Conservation (phyloP, 768 basidiomycete genomes). For the Auricularia heimuer region DNA sequence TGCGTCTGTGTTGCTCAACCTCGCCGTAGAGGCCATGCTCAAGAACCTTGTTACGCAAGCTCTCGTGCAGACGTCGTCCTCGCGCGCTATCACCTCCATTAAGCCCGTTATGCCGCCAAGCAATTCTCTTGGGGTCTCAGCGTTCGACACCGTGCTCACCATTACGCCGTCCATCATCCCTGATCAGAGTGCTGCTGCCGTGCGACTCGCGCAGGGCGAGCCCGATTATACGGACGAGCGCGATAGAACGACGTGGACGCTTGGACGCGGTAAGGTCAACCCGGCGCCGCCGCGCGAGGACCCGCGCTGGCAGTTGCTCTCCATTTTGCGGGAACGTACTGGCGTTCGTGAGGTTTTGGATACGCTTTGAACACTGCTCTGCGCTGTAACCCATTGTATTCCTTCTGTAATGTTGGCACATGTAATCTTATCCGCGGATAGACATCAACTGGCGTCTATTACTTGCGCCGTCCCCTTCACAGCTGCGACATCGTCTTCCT, state of each 20-base stretch:
- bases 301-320: slow-evolving; percentile 69
- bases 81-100: slow-evolving; percentile 69
- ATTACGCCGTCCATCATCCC: slow-evolving; percentile 70
- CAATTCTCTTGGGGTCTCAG: slow-evolving; percentile 49
- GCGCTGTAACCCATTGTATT: background rate
- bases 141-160: slow-evolving; percentile 72
- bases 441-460: background rate
- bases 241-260: background rate
- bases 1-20: slow-evolving; percentile 60
- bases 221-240: slow-evolving; percentile 4
- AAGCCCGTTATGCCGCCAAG: slow-evolving; percentile 34
- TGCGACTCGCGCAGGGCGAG: slow-evolving; percentile 52
- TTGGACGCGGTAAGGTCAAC: background rate
- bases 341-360: slow-evolving; percentile 1
- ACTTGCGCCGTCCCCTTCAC: background rate
- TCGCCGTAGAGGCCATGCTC: slow-evolving; percentile 77
- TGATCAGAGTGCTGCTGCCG: slow-evolving; percentile 67
- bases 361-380: background rate
- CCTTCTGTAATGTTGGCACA: background rate
- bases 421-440: background rate
- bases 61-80: slow-evolving; percentile 63
- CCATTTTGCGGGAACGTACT: slow-evolving; percentile 63
- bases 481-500: background rate
- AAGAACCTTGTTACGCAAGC: slow-evolving; percentile 79
- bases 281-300: background rate